Base-by-base conservation (phyloP, 140 eudicot genomes). In the Stevia rebaudiana region DNA sequence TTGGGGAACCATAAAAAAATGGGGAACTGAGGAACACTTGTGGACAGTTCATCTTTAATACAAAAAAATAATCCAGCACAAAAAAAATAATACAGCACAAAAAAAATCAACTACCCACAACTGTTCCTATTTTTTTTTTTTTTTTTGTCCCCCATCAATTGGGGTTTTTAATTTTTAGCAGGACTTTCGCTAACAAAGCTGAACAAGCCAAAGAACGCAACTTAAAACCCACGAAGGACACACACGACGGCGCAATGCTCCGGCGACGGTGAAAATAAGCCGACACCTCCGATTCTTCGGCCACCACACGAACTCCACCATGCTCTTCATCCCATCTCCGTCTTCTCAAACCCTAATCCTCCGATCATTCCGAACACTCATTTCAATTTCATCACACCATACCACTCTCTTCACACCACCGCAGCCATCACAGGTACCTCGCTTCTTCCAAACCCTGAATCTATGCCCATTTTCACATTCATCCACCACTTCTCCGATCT, bases 341-440 rank as follows among this genome's bases (percentile, higher is more conserved):
- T 43, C 81, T 4, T 68, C 73, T 8, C 70, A 69, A 50, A 75
- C 58, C 59, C 75, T 68, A 51, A 75, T 55, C 21, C 37, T 33
- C 74, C 21, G 76, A 36, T 56, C 75, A 22, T 60, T 69, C 12
- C 61, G 73, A 16, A 25, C 67, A 23, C 70, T 68, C 61, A 22
- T 59, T 40, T 23, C 67, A 11, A 31, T 73, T 59, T 22, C 78
- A 25, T 63, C 77, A 22, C 50, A 72, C 75, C 78, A 75, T 37
- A 77, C 22, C 65, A 65, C 39, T 11, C 75, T 68, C 33, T 50
- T 77, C 82, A 47, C 69, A 36, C 75, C 62, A 11, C 31, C 76
- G 30, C 76, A 37, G 1, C 40, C 47, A 11, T 21, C 15, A 10
- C 30, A n/a, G n/a, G 68, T 49, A 12, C 57, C 56, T 13, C 57